Evolutionary conservation across 2,329 filamentous ascomycete species (phyloP).

Genomic region (Colletotrichum sp.): DNA sequence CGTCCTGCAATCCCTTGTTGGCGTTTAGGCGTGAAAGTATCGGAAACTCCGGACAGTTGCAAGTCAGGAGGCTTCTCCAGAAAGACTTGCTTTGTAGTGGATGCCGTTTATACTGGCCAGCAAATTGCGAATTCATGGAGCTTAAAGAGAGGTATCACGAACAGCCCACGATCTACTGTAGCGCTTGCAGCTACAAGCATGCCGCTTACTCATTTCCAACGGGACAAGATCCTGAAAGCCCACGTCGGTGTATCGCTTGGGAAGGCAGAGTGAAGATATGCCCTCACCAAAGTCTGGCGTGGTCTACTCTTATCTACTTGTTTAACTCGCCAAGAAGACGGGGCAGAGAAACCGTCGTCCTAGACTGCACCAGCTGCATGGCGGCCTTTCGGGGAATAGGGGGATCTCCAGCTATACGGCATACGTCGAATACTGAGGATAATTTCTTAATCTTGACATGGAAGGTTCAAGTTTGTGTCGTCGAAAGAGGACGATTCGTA

Average conservation of each 20-base stretch:
- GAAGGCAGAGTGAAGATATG: background rate
- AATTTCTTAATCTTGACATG: background rate
- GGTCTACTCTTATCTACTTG: background rate
- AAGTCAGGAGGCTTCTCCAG: background rate
- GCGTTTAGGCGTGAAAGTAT: background rate
- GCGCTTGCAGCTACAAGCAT: background rate
- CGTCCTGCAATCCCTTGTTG: background rate
- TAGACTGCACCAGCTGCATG: background rate
- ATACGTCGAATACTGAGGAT: background rate
- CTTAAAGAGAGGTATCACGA: background rate
- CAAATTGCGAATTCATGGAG: background rate
- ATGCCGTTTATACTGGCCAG: background rate
- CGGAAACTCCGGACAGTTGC: background rate
- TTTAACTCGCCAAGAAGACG: fast-evolving
- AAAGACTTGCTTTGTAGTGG: background rate
- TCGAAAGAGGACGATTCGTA: background rate
- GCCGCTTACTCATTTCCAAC: background rate
- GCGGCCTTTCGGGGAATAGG: background rate
- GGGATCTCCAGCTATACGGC: background rate
- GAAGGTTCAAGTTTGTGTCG: background rate
- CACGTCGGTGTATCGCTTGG: background rate
- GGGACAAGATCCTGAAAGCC: background rate
- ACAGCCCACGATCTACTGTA: background rate
- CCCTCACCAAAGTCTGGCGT: background rate
- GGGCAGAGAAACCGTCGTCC: fast-evolving